Percentiles rank a stretch among this genome's conserved stretches.
Evolutionary conservation across 768 basidiomycete species (phyloP).

Genomic region (Ramaria sp.): DNA sequence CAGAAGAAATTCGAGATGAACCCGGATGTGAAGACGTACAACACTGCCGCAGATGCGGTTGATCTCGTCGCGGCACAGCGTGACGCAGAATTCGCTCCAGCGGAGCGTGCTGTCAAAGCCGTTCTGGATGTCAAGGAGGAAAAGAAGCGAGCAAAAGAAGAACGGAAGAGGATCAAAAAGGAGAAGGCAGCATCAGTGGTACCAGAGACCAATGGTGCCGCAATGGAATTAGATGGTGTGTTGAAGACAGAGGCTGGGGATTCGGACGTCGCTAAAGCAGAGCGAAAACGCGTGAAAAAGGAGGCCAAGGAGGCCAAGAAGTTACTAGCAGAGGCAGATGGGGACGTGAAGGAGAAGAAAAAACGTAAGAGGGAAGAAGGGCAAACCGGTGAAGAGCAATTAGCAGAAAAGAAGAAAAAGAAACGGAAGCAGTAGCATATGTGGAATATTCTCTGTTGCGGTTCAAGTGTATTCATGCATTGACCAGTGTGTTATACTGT

Average conservation of each 20-base stretch:
- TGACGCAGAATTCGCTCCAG: conserved; percentile 33
- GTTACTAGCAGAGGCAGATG: conserved; percentile 5
- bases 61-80: conserved; percentile 80
- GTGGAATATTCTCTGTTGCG: neutral
- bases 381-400: conserved; percentile 9
- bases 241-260: neutral
- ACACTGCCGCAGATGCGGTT: conserved; percentile 73
- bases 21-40: conserved; percentile 75
- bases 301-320: conserved; percentile 4
- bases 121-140: conserved; percentile 81
- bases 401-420: conserved; percentile 9
- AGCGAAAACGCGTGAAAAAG: conserved; percentile 3
- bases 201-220: neutral
- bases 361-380: conserved; percentile 12
- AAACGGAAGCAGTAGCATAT: conserved; percentile 1
- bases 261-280: neutral
- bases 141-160: conserved; percentile 73
- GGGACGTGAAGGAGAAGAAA: conserved; percentile 10
- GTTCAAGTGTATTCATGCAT: neutral
- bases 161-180: conserved; percentile 29
- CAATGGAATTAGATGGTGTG: neutral
- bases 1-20: conserved; percentile 75
- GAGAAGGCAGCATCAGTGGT: neutral
- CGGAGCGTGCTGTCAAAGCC: conserved; percentile 61
- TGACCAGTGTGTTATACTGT: neutral